Base-by-base conservation (phyloP, 139 green algal genomes). In the Monoraphidium neglectum region DNA sequence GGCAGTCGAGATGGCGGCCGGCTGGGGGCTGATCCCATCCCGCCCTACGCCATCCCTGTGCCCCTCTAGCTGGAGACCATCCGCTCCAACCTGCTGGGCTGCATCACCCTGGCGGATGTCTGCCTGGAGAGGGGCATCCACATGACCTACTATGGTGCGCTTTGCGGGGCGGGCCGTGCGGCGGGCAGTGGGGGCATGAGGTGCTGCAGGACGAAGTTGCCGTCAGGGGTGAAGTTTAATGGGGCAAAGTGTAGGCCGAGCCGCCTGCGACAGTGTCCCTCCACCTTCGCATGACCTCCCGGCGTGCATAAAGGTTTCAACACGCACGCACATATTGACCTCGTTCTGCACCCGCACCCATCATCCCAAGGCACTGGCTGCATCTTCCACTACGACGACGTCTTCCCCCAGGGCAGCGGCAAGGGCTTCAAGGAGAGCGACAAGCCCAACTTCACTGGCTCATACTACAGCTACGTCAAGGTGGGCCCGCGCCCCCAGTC, bases 321-420 rank as follows among this genome's bases (percentile, higher is more conserved):
- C n/a, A n/a, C n/a, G n/a, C n/a, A n/a, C n/a, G n/a, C n/a, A n/a
- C n/a, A n/a, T n/a, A n/a, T n/a, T n/a, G n/a, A n/a, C n/a, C n/a
- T n/a, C n/a, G n/a, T n/a, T n/a, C 43, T 51, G 43, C 43, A 12
- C 43, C 43, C 43, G 8, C 43, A 51, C 43, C 56, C 24, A 12
- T 18, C 56, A 10, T 15, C 56, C 56, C 56, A 63, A 32, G 56
- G 89, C 72, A 99, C 96, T 18, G 95, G 96, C 61, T 99, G 96
- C 88, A 99, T 99, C 84, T 99, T 98, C 81, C 90, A 98, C 77
- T 99, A 99, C 68, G 96, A 99, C 73, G 85, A 96, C n/a, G 83
- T 90, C 30, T 92, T 93, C 76, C 84, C 89, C 2, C 68, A 92
- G 46, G 83, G 86, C 65, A 91, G 70, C 56, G 92, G 90, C 81